Evolutionary conservation across 2,329 filamentous ascomycete species (phyloP).

Genomic region (Seiridium unicorne): DNA sequence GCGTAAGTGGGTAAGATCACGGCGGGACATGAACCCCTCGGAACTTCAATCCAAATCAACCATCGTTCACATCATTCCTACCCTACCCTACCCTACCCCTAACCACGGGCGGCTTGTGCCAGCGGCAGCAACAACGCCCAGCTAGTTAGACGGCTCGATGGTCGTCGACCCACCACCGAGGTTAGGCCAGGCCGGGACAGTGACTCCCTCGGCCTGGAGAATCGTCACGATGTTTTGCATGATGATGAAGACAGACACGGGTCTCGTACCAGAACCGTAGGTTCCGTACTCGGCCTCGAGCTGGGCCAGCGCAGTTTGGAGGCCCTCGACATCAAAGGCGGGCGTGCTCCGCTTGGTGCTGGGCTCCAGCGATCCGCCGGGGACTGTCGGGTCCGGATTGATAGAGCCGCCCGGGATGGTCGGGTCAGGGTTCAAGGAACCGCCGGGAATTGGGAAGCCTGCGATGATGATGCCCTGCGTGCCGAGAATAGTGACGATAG

Average conservation of each 20-base stretch:
- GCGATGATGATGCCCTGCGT: slow-evolving; percentile 3
- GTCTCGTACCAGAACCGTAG: slow-evolving; percentile 17
- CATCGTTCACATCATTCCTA: not conserved
- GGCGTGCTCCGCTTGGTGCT: slow-evolving; percentile 1
- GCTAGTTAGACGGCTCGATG: slow-evolving; percentile 15
- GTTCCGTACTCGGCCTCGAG: slow-evolving; percentile 20
- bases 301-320: slow-evolving; percentile 15
- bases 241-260: slow-evolving; percentile 19
- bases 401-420: slow-evolving; percentile 23
- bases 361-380: slow-evolving; percentile 12
- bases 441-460: slow-evolving; percentile 23
- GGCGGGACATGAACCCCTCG: not conserved
- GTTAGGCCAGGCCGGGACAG: slow-evolving; percentile 21
- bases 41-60: not conserved
- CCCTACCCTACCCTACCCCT: too few species aligned
- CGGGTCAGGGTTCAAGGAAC: slow-evolving; percentile 26
- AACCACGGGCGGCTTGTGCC: too few species aligned
- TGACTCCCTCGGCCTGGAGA: slow-evolving; percentile 19
- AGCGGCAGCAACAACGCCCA: not conserved
- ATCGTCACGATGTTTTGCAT: slow-evolving; percentile 22
- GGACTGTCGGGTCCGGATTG: slow-evolving; percentile 18
- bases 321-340: slow-evolving; percentile 12
- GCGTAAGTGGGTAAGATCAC: slow-evolving; percentile 8
- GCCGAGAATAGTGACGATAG: slow-evolving; percentile 20
- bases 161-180: slow-evolving; percentile 16